phyloP scores from a whole-genome alignment of 441 rosid species.

The Adansonia madagascariensis region DNA sequence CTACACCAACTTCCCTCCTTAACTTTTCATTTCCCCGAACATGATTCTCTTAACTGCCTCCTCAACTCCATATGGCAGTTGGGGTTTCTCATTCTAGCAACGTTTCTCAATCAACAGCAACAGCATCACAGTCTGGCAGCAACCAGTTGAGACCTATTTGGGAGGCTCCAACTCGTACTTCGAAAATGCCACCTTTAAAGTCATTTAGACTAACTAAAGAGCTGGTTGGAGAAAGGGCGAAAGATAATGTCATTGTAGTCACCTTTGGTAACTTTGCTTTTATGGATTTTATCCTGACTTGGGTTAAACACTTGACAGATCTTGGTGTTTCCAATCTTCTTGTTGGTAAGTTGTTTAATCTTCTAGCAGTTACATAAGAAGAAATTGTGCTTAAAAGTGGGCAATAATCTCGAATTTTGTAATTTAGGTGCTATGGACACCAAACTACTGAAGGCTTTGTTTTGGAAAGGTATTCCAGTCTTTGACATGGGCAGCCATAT shows the following conservation, averaged over 20 bases:
- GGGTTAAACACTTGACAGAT: slow-evolving; percentile 95
- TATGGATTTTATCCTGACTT: slow-evolving; percentile 96
- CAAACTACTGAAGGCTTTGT: slow-evolving; percentile 84
- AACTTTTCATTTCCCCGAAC: slow-evolving; percentile 10
- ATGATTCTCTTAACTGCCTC: slow-evolving; percentile 24
- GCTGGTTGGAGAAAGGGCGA: slow-evolving; percentile 70
- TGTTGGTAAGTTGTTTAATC: slow-evolving; percentile 63
- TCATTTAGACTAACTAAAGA: slow-evolving; percentile 73
- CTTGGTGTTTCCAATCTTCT: slow-evolving; percentile 84
- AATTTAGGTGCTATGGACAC: slow-evolving; percentile 92
- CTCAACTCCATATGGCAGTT: slow-evolving; percentile 39
- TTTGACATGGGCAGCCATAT: slow-evolving; percentile 98
- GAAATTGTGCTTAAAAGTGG: neutral
- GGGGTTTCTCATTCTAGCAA: slow-evolving; percentile 28
- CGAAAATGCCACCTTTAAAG: slow-evolving; percentile 81
- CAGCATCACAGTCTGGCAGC: slow-evolving; percentile 33
- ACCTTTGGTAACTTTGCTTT: slow-evolving; percentile 98
- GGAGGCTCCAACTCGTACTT: slow-evolving; percentile 62
- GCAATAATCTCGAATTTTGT: slow-evolving; percentile 19
- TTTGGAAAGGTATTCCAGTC: slow-evolving; percentile 96
- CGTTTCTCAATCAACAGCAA: slow-evolving; percentile 40
- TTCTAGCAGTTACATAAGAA: neutral
- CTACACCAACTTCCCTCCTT: slow-evolving; percentile 3
- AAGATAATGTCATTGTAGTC: slow-evolving; percentile 79
- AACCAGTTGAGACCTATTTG: slow-evolving; percentile 57